phyloP scores from a whole-genome alignment of 1,284 basidiomycete genomes.

The Porphyrellus sp. region DNA sequence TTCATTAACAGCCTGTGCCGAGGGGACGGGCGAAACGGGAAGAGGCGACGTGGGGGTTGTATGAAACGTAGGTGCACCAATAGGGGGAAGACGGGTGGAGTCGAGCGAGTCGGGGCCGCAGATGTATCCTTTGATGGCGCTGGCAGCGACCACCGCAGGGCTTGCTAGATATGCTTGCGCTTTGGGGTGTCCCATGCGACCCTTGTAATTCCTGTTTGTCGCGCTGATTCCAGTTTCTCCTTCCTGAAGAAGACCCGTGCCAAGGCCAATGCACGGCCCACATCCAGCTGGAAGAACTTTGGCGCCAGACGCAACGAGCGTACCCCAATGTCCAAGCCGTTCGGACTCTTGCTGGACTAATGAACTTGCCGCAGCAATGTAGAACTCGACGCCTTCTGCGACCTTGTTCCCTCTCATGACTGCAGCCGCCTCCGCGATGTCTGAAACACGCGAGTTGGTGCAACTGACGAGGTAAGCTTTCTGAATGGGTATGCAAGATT shows the following conservation, averaged over 20 bases:
- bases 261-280: slow-evolving; percentile 96
- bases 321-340: slow-evolving; percentile 83
- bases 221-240: slow-evolving; percentile 96
- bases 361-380: slow-evolving; percentile 93
- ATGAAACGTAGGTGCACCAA: slow-evolving; percentile 58
- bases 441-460: slow-evolving; percentile 95
- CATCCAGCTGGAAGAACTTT: slow-evolving; percentile 94
- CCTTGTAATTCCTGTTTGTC: slow-evolving; percentile 99
- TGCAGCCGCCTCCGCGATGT: slow-evolving; percentile 88
- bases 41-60: slow-evolving; percentile 40
- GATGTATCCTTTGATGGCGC: slow-evolving; percentile 90
- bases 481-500: slow-evolving; percentile 79
- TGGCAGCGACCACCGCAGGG: slow-evolving; percentile 95
- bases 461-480: slow-evolving; percentile 99
- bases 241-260: slow-evolving; percentile 89
- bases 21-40: slow-evolving; percentile 26
- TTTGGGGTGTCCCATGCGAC: slow-evolving; percentile 94
- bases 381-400: slow-evolving; percentile 92
- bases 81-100: slow-evolving; percentile 49
- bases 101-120: slow-evolving; percentile 78
- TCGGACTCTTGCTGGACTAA: slow-evolving; percentile 91
- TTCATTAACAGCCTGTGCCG: slow-evolving; percentile 43
- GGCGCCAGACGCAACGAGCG: slow-evolving; percentile 83
- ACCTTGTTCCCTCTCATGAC: slow-evolving; percentile 86
- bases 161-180: slow-evolving; percentile 95